Evolutionary conservation across 176 grass and related monocot genomes (phyloP).

Genomic region (Alopecurus myosuroides): DNA sequence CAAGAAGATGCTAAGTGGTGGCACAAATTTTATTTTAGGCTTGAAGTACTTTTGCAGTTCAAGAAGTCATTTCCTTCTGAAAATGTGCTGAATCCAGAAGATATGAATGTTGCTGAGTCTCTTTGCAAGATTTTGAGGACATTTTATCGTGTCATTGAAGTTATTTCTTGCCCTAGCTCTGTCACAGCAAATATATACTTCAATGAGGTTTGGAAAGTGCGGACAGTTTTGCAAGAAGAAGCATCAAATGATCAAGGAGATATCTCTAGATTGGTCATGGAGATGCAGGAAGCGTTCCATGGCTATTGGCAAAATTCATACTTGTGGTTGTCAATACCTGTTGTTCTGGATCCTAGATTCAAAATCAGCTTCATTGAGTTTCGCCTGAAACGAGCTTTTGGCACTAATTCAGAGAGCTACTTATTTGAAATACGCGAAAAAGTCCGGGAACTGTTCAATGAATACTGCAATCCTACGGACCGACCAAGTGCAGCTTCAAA

Average conservation of each 20-base stretch:
- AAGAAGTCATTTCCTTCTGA: slow-evolving; percentile 48
- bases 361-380: slow-evolving; percentile 53
- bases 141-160: slow-evolving; percentile 46
- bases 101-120: slow-evolving; percentile 30
- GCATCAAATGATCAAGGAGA: slow-evolving; percentile 23
- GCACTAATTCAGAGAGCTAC: slow-evolving; percentile 17
- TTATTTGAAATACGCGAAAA: slow-evolving; percentile 30
- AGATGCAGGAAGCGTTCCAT: slow-evolving; percentile 39
- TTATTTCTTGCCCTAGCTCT: slow-evolving; percentile 28
- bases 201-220: slow-evolving; percentile 56
- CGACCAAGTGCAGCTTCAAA: background rate
- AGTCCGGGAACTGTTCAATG: slow-evolving; percentile 40
- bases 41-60: slow-evolving; percentile 54
- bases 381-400: slow-evolving; percentile 47
- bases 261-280: slow-evolving; percentile 12
- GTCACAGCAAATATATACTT: slow-evolving; percentile 44
- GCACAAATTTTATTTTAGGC: slow-evolving; percentile 46
- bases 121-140: slow-evolving; percentile 48
- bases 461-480: slow-evolving; percentile 27
- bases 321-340: slow-evolving; percentile 48
- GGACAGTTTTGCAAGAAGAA: slow-evolving; percentile 55
- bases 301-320: slow-evolving; percentile 40
- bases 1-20: slow-evolving; percentile 51
- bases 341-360: slow-evolving; percentile 56
- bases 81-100: slow-evolving; percentile 18